These are phyloP conservation scores for Carex pumila DNA, from an alignment of 176 grass and related monocot species.

Conservation along the genomic window DNA sequence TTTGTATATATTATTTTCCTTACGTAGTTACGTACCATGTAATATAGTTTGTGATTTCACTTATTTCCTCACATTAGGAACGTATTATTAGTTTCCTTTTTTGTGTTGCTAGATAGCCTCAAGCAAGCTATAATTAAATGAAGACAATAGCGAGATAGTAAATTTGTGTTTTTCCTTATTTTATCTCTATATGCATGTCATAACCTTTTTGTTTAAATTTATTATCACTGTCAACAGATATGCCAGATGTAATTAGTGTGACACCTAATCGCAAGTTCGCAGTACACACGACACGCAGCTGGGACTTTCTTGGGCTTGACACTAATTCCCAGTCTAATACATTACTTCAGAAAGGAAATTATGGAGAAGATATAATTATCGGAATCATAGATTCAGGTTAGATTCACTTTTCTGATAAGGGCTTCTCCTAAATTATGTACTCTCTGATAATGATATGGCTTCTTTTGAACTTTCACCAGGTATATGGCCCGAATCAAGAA, in stretches of 20 bases:
- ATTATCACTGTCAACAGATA: constrained; percentile 18
- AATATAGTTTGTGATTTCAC: neutral
- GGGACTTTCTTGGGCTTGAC: constrained; percentile 29
- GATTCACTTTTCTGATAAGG: neutral
- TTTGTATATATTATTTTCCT: neutral
- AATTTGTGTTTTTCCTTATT: neutral
- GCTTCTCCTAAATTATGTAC: neutral
- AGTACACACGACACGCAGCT: constrained; percentile 34
- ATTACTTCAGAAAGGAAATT: constrained; percentile 18
- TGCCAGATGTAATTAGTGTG: constrained; percentile 27
- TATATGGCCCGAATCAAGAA: constrained; percentile 67
- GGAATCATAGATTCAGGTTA: constrained; percentile 36
- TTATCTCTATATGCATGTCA: neutral
- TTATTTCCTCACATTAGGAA: neutral
- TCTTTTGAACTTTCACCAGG: neutral
- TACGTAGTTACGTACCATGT: neutral
- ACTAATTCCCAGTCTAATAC: neutral
- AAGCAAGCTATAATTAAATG: neutral
- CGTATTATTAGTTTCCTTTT: neutral
- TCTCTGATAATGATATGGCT: neutral
- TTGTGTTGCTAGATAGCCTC: neutral
- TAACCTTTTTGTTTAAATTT: neutral
- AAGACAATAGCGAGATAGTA: neutral
- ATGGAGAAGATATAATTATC: constrained; percentile 42
- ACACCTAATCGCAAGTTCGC: neutral